Base-by-base conservation (phyloP, 1,284 basidiomycete genomes). In the Naganishia liquefaciens region DNA sequence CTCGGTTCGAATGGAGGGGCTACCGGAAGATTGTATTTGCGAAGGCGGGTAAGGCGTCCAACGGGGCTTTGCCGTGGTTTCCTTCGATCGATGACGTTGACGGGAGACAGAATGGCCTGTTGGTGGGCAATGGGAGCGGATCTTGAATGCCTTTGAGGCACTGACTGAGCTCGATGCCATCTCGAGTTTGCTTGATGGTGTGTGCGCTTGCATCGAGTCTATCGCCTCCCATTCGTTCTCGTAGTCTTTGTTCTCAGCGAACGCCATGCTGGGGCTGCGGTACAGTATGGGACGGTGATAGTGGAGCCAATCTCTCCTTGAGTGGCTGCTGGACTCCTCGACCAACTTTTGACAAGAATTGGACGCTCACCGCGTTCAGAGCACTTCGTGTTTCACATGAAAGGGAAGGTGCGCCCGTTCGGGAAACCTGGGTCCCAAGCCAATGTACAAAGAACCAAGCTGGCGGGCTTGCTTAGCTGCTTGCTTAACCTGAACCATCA, bases 31-130 rank as follows among this genome's bases (percentile, higher is more conserved):
- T 27, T 60, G 46, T 43, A 46, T 10, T 15, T 47, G 39, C 4
- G 44, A 27, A 25, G 33, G 27, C 28, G 55, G 55, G 42, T 60
- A 60, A 11, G 55, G 55, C n/a, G 55, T 60, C 55, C 55, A 60
- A 23, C 55, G 46, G 11, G 44, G 46, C 25, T 60, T 47, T 11
- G 49, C 33, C 15, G 44, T 17, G 15, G 28, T 27, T 13, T 60
- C 46, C 15, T 50, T 40, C 5, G 55, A 60, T 25, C 55, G 44
- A 19, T 46, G 21, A 49, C 55, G 46, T 60, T 49, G 30, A 33
- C 55, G 46, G 1, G 33, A 37, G 55, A 50, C 23, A 10, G 10
- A 39, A 21, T 40, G 55, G 15, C 33, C 51, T 19, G 33, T 39
- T 0, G 49, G 28, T 30, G 19, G 7, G 1, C 30, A n/a, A 6